A percentile compares a stretch with the other conserved stretches of the same genome.
Evolutionary conservation across 495 filamentous ascomycete genomes (phyloP).

Genomic region (Hypoxylon intermedium): DNA sequence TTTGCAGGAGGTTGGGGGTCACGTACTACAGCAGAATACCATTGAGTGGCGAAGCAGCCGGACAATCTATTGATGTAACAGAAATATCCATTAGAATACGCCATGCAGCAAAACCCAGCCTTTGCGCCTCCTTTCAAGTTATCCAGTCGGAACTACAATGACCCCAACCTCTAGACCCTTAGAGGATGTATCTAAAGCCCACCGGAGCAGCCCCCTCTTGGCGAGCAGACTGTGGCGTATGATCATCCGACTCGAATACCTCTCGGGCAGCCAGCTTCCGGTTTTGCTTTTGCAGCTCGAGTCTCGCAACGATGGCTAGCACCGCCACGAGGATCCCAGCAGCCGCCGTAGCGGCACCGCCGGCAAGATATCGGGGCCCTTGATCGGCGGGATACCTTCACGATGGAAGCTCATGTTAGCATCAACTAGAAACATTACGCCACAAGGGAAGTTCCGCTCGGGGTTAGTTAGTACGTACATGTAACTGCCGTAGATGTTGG

Average conservation of each 20-base stretch:
- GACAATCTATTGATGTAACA: constrained; percentile 3
- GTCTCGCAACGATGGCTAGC: constrained; percentile 52
- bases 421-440: neutral
- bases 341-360: constrained; percentile 54
- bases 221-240: neutral
- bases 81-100: neutral
- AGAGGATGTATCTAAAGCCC: constrained; percentile 43
- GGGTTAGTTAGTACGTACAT: constrained; percentile 47
- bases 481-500: constrained; percentile 64
- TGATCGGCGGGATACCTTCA: constrained; percentile 49
- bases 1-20: neutral
- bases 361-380: constrained; percentile 58
- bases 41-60: neutral
- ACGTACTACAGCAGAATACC: constrained; percentile 5
- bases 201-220: neutral
- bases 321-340: constrained; percentile 52
- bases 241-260: constrained; percentile 29
- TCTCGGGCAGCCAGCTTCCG: constrained; percentile 57
- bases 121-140: too few species aligned
- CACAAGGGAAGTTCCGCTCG: neutral
- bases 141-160: neutral
- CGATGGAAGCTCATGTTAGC: constrained; percentile 4
- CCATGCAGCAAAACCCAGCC: neutral
- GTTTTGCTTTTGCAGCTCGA: constrained; percentile 57
- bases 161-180: neutral